Evolutionary conservation across 352 stramenopile genomes (phyloP), one percentile per base, ranked within the genome.

Genomic region (Phytophthora citricola): DNA sequence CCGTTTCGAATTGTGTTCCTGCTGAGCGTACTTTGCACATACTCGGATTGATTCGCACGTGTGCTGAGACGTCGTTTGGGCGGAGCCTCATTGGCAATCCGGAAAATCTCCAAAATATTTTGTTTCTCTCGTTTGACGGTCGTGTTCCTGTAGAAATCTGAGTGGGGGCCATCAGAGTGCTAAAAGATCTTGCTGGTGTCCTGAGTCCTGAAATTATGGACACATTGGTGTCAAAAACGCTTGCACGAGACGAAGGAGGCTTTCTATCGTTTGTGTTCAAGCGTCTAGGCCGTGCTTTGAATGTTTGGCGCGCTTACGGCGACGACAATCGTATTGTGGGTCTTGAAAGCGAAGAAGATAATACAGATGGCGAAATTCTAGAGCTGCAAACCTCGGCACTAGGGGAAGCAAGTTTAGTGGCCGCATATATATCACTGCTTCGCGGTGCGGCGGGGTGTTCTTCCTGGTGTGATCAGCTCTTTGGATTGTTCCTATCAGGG

Each of bases 11-110:
- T 1, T 39, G 58, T 9, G 40, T 85, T 15, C 64, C 79, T 15
- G 71, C 73, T 8, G 79, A 94, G 32, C 70, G 81, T n/a, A 78
- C 72, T n/a, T 66, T 94, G 41, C 73, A 93, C 46, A 82, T 89
- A 24, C 41, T 94, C 14, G 78, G 83, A 17, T 65, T 92, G 2
- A 66, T 93, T 27, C 79, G 78, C 40, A 90, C 76, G 26, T 92
- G 86, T 39, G 63, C 70, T 2, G 77, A 91, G 31, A 88, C 82
- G 0, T 46, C 61, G 5, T 90, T 87, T 66, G 78, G 82, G 2
- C 71, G 79, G 39, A 75, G 72, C 6, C 59, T 88, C 31, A 81
- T 92, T 36, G 69, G 73, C 1, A 90, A 76, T 22, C 68, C 73
- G 9, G 80, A 86, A 58, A 91, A 92, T 41, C 64, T 92, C 27